Conservation (phyloP, 306 rosid genomes). For the Medicago ruthenica region DNA sequence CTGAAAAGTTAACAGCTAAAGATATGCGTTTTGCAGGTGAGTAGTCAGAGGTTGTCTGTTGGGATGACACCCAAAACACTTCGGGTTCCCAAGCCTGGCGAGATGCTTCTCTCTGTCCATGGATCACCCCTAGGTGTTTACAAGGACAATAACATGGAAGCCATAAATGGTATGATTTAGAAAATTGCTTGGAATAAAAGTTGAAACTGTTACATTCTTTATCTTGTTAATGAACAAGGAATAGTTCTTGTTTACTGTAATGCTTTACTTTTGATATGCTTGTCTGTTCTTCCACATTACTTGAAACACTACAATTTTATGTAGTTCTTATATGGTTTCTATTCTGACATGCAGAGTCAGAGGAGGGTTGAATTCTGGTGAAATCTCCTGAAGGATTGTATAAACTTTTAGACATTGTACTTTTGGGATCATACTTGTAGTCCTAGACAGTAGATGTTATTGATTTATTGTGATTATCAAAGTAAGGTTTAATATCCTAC, state of each 20-base stretch:
- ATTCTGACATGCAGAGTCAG: conserved; percentile 65
- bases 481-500: too few relatives aligned
- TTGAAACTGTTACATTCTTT: conserved; percentile 27
- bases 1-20: conserved; percentile 9
- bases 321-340: conserved; percentile 38
- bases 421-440: too few relatives aligned
- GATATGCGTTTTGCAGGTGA: conserved; percentile 55
- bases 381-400: neutral
- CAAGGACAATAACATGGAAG: conserved; percentile 92
- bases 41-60: conserved; percentile 76
- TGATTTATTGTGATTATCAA: too few relatives aligned
- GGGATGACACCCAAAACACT: conserved; percentile 88
- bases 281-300: neutral
- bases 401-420: too few relatives aligned
- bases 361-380: conserved; percentile 54
- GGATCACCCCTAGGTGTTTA: conserved; percentile 92
- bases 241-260: neutral
- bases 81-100: conserved; percentile 86
- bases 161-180: conserved; percentile 67
- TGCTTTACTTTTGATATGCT: conserved; percentile 4
- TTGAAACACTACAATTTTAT: neutral
- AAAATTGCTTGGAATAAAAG: conserved; percentile 8
- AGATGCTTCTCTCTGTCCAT: conserved; percentile 86
- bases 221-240: conserved; percentile 17
- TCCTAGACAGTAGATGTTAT: too few relatives aligned